phyloP scores from a whole-genome alignment of 371 early-diverging fungal genomes.

The Catenaria anguillulae region DNA sequence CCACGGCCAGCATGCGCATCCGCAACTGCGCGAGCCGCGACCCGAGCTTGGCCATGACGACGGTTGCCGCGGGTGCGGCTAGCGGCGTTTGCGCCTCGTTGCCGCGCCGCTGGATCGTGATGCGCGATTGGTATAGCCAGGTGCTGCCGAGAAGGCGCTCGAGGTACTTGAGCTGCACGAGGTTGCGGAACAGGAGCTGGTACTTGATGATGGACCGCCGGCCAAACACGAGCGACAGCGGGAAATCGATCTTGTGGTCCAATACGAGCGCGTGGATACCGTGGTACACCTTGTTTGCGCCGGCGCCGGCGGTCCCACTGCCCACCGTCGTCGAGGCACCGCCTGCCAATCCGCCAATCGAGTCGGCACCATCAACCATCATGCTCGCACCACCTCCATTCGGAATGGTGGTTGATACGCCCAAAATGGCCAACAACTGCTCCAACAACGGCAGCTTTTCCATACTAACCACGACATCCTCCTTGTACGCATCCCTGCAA shows the following conservation, averaged over 20 bases:
- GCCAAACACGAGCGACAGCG: constrained; percentile 72
- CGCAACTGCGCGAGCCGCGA: constrained; percentile 32
- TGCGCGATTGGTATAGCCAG: constrained; percentile 34
- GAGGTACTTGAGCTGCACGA: constrained; percentile 66
- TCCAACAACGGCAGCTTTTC: constrained; percentile 45
- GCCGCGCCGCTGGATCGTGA: constrained; percentile 4
- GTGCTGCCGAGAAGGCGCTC: constrained; percentile 56
- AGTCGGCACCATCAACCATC: no score
- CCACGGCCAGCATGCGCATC: constrained; percentile 12
- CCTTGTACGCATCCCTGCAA: constrained; percentile 67
- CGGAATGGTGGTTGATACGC: not conserved
- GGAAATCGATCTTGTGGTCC: constrained; percentile 64
- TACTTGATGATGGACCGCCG: constrained; percentile 71
- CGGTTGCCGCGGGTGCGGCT: constrained; percentile 73
- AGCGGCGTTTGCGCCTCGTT: constrained; percentile 36
- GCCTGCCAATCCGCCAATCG: not conserved
- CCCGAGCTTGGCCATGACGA: constrained; percentile 68
- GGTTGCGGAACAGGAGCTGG: constrained; percentile 74
- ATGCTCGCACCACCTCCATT: not conserved
- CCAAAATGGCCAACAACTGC: constrained; percentile 48
- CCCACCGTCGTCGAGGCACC: not conserved
- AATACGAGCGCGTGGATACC: constrained; percentile 68
- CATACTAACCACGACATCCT: constrained; percentile 60
- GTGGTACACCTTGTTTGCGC: constrained; percentile 12
- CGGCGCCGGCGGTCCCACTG: no score